Conservation (phyloP, 306 rosid species). For the Begonia peltatifolia region DNA sequence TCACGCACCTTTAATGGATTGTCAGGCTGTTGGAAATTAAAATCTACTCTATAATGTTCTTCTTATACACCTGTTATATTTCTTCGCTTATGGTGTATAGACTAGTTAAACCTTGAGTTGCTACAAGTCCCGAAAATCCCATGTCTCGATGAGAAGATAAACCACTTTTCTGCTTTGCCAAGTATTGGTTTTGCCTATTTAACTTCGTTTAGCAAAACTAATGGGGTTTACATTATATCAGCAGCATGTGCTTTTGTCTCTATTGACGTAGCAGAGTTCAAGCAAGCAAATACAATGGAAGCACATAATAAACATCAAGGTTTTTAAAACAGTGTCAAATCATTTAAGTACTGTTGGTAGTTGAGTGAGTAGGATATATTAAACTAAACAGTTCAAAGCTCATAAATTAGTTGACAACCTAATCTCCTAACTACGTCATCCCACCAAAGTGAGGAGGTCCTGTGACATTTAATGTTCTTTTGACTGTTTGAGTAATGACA, state of each 20-base stretch:
- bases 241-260: constrained; percentile 22
- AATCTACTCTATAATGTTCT: constrained; percentile 2
- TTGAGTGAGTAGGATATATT: neutral
- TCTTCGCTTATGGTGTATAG: constrained; percentile 1
- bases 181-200: too few relatives aligned
- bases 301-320: too few relatives aligned
- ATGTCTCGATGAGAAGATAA: too few relatives aligned
- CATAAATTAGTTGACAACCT: neutral
- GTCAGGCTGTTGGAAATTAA: constrained; percentile 10
- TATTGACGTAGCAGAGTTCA: constrained; percentile 9
- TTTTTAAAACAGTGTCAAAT: too few relatives aligned
- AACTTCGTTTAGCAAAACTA: neutral
- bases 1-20: constrained; percentile 10
- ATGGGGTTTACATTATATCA: constrained; percentile 11
- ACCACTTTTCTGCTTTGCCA: too few relatives aligned
- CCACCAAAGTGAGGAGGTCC: neutral
- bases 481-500: neutral
- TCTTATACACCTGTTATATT: neutral
- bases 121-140: too few relatives aligned
- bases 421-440: neutral
- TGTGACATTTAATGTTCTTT: neutral
- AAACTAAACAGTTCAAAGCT: neutral
- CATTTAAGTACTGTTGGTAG: neutral
- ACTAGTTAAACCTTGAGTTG: neutral
- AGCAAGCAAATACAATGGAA: neutral